Conservation (phyloP, 2,329 filamentous ascomycete genomes). For the Pseudocercospora fijiensis region DNA sequence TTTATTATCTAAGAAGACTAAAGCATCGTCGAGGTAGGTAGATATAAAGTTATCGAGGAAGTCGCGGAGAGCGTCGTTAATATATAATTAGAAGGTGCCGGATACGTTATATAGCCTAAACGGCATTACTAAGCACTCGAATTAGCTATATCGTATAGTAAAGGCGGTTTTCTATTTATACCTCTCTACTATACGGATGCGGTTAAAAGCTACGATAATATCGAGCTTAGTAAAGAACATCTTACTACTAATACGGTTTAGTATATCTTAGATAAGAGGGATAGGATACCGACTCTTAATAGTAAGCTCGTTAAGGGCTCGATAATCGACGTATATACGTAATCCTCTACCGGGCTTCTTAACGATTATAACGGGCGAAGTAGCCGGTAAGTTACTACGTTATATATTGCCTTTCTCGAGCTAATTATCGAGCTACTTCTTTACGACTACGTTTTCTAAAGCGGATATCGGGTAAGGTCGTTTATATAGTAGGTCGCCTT, state of each 20-base stretch:
- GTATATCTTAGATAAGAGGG: constrained; percentile 2
- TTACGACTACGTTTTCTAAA: not conserved
- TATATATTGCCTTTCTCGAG: constrained; percentile 1
- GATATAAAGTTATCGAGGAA: constrained; percentile 13
- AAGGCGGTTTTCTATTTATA: constrained; percentile 10
- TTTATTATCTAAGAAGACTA: constrained; percentile 8
- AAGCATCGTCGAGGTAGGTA: constrained; percentile 8
- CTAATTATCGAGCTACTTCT: constrained; percentile 3
- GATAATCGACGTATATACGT: not conserved
- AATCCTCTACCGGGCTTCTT: constrained; percentile 1
- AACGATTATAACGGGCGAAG: not conserved
- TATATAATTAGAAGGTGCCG: constrained; percentile 9
- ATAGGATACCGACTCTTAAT: constrained; percentile 11
- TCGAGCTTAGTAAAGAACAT: constrained; percentile 12
- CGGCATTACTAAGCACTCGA: too few species aligned
- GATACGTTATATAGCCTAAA: not conserved
- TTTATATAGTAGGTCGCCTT: not conserved
- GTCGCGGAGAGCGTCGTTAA: constrained; percentile 11
- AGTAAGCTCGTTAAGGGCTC: constrained; percentile 1
- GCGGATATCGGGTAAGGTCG: not conserved
- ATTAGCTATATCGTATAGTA: constrained; percentile 1
- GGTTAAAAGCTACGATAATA: not conserved
- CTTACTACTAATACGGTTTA: not conserved
- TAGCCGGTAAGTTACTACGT: not conserved
- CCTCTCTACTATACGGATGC: not conserved